Percentiles rank a stretch among this genome's conserved stretches.
Evolutionary conservation across 768 basidiomycete genomes (phyloP).

Genomic region (Kwoniella shandongensis): DNA sequence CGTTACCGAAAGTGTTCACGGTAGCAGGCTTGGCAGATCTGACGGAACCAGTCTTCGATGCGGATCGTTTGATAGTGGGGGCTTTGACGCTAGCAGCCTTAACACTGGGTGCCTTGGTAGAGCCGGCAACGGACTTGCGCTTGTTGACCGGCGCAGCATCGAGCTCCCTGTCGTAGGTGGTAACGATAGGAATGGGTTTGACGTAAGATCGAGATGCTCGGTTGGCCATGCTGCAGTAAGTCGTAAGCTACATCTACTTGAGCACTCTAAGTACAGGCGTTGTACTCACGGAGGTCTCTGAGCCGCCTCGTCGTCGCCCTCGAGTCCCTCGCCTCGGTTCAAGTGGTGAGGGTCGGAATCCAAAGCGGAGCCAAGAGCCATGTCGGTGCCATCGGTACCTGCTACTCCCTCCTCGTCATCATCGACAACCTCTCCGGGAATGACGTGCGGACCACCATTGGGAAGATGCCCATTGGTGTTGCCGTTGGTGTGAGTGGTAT

Average conservation of each 20-base stretch:
- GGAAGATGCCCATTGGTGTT: slow-evolving; percentile 6
- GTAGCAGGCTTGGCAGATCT: slow-evolving; percentile 17
- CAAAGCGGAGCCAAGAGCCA: slow-evolving; percentile 4
- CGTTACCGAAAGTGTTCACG: slow-evolving; percentile 7
- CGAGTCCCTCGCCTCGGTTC: slow-evolving; percentile 3
- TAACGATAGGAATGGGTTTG: slow-evolving; percentile 44
- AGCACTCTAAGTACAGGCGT: too few species aligned
- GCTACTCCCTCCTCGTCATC: slow-evolving; percentile 3
- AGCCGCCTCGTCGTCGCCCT: slow-evolving; percentile 1
- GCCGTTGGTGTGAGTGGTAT: background rate
- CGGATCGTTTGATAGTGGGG: background rate
- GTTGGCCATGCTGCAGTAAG: slow-evolving; percentile 17
- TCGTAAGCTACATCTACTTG: too few species aligned
- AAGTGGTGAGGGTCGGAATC: slow-evolving; percentile 8
- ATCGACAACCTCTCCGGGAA: background rate
- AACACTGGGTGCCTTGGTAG: slow-evolving; percentile 28
- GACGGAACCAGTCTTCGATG: slow-evolving; percentile 14
- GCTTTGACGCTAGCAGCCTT: slow-evolving; percentile 12
- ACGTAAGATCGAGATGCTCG: slow-evolving; percentile 39
- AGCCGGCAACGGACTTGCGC: slow-evolving; percentile 28
- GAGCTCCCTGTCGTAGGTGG: slow-evolving; percentile 43
- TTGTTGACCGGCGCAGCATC: slow-evolving; percentile 23
- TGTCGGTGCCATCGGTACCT: background rate
- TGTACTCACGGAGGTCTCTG: slow-evolving; percentile 16
- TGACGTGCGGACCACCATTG: slow-evolving; percentile 11